Evolutionary conservation across 441 rosid genomes (phyloP), one percentile per base, ranked within the genome.

Genomic region (Populus hybrid): DNA sequence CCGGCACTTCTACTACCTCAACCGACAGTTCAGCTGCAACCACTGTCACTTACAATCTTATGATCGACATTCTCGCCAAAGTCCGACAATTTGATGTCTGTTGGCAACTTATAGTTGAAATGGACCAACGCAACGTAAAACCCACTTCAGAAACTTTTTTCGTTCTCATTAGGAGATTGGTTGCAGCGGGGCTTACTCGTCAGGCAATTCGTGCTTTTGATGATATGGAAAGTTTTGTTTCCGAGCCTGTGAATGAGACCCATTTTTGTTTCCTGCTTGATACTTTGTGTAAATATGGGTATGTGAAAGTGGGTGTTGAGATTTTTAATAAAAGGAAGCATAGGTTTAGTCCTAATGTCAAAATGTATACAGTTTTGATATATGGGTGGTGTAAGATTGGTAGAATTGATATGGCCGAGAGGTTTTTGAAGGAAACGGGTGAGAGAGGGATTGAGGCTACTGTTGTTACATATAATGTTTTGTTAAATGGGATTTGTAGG

Each of bases 51-150:
- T 66, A 89, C 87, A 87, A 88, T 82, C 90, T 94, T 82, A 76
- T 96, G 74, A 89, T 95, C 83, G 97, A 94, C 83, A 88, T 91
- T 59, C 92, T 77, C 71, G 86, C 90, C 7, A 86, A 85, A 68
- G 97, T 90, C 71, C 91, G 87, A 73, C 98, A 95, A 34, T 94
- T 95, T 85, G 98, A 95, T 76, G 95, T 88, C n/a, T 86, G 82
- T 19, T 87, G 97, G 85, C 90, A 92, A 78, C 93, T 92, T 71
- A 76, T 94, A 75, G 80, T 86, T 42, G 87, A 89, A 40, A 91
- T 91, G 93, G 93, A 87, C 70, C 93, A 89, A 61, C 57, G 69
- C 2, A 57, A 18, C 50, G 10, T 78, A 38, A 14, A 46, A 1
- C 90, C 92, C 53, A 87, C 84, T 21, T n/a, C 86, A 0, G 77